A percentile compares a stretch with the other conserved stretches of the same genome.
Evolutionary conservation across 2,329 filamentous ascomycete genomes (phyloP).

Genomic region (Aspergillus jensenii): DNA sequence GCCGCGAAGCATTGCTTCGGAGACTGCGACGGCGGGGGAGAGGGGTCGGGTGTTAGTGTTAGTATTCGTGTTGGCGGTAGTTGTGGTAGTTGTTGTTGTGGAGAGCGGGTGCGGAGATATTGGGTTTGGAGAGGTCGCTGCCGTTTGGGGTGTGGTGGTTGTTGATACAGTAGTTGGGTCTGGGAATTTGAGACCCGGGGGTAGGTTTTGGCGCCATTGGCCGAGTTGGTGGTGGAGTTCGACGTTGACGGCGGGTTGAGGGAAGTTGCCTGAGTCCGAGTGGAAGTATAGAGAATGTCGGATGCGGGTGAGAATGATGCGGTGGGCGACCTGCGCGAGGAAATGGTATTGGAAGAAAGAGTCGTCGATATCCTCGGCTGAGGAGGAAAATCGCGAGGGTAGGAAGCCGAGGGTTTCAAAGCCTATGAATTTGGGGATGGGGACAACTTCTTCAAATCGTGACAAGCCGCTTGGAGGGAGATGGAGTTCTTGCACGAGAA

Average conservation of each 20-base stretch:
- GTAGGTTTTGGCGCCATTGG: constrained; percentile 55
- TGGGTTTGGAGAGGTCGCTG: constrained; percentile 23
- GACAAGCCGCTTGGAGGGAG: constrained; percentile 53
- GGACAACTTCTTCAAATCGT: constrained; percentile 53
- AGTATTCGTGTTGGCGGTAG: constrained; percentile 18
- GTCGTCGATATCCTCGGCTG: constrained; percentile 47
- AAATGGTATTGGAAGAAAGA: constrained; percentile 59
- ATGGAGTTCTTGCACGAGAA: constrained; percentile 55
- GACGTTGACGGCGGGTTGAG: constrained; percentile 49
- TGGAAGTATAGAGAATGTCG: constrained; percentile 53
- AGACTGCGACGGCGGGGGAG: constrained; percentile 35
- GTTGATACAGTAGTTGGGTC: constrained; percentile 22
- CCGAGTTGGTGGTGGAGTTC: constrained; percentile 57
- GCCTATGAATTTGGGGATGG: constrained; percentile 54
- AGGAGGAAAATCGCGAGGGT: constrained; percentile 26
- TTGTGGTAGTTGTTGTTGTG: constrained; percentile 16
- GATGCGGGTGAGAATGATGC: constrained; percentile 56
- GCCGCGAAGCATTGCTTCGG: constrained; percentile 40
- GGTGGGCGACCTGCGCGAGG: constrained; percentile 56
- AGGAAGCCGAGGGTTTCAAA: constrained; percentile 41
- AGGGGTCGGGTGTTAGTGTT: constrained; percentile 23
- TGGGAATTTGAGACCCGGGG: constrained; percentile 48
- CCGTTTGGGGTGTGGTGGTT: constrained; percentile 17
- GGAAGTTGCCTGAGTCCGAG: constrained; percentile 46
- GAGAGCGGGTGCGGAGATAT: constrained; percentile 7